Base-by-base conservation (phyloP, 345 rosid genomes). In the Ceriops tagal region DNA sequence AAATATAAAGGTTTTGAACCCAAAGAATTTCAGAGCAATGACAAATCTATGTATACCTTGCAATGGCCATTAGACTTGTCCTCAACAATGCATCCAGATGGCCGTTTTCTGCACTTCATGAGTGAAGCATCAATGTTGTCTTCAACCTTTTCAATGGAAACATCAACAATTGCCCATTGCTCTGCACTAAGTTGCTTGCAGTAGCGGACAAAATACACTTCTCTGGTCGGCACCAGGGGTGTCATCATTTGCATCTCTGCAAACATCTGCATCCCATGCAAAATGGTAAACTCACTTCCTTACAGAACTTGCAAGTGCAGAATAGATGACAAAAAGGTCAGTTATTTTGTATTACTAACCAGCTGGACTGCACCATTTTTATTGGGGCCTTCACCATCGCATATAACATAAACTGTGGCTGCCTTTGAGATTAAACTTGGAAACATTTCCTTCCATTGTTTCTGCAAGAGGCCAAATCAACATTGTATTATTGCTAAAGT, bases 401-500 rank as follows among this genome's bases (percentile, higher is more conserved):
- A 66, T 56, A 95, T 84, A 22, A 90, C 88, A 82, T 90, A 96
- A 27, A 92, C 91, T 0, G 88, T 87, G 0, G 87, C 93, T 13
- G 96, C 97, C 81, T 95, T 95, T 51, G 99, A 87, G 69, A 95
- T 75, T 77, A 95, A 76, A 79, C 92, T 80, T n/a, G 99, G 92
- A 79, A 95, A 95, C 96, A 87, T 88, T 76, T 92, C 96, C 78
- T 83, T 95, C 99, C 99, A 95, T 72, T 86, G 96, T 80, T 83
- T 88, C 99, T 93, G 55, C 77, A 73, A 8, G 9, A 27, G 46
- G 58, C 34, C 34, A 57, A 60, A 69, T 1, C 16, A 61, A 58
- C 32, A 26, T 32, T 10, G 30, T 6, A n/a, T 53, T 53, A 53
- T 20, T 53, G 37, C 37, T 34, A 34, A 34, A 24, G 11, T 56